These are phyloP conservation scores for Cordyceps cateniannulata DNA, from an alignment of 2,329 filamentous ascomycete genomes.

Conservation along the genomic window DNA sequence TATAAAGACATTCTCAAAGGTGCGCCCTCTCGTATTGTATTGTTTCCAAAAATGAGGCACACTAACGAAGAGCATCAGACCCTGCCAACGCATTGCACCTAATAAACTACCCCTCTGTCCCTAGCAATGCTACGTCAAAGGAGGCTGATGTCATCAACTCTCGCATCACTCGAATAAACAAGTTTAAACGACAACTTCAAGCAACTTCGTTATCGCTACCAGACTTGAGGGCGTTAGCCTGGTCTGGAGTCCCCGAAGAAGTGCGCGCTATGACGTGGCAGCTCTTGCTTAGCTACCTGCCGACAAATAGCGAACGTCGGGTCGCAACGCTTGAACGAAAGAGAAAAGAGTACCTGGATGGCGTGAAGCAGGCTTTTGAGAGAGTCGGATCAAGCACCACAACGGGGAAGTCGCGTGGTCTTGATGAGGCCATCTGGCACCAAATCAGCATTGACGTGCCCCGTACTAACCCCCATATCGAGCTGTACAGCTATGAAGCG, in stretches of 20 bases:
- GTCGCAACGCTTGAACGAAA: constrained; percentile 89
- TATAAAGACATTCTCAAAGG: constrained; percentile 91
- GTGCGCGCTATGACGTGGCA: constrained; percentile 99
- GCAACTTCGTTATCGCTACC: constrained; percentile 80
- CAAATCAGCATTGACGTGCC: constrained; percentile 99
- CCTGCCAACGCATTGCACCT: constrained; percentile 93
- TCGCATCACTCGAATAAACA: constrained; percentile 90
- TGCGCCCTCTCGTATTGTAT: constrained; percentile 27
- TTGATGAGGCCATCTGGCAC: constrained; percentile 98
- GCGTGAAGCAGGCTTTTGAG: constrained; percentile 69
- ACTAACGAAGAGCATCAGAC: constrained; percentile 34
- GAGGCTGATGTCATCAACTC: constrained; percentile 82
- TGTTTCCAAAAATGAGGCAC: constrained; percentile 10
- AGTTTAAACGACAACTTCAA: constrained; percentile 94
- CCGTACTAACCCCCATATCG: constrained; percentile 90
- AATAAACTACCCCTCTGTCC: constrained; percentile 76
- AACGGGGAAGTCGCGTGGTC: constrained; percentile 51
- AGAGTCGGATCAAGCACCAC: constrained; percentile 45
- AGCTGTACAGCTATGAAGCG: constrained; percentile 91
- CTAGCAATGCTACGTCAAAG: constrained; percentile 69
- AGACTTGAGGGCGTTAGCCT: constrained; percentile 78
- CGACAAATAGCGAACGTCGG: constrained; percentile 90
- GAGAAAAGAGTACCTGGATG: constrained; percentile 92
- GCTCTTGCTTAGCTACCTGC: constrained; percentile 86
- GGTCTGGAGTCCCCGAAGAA: constrained; percentile 92